phyloP scores from a whole-genome alignment of 208 protist species.

The Acanthamoeba royreba region DNA sequence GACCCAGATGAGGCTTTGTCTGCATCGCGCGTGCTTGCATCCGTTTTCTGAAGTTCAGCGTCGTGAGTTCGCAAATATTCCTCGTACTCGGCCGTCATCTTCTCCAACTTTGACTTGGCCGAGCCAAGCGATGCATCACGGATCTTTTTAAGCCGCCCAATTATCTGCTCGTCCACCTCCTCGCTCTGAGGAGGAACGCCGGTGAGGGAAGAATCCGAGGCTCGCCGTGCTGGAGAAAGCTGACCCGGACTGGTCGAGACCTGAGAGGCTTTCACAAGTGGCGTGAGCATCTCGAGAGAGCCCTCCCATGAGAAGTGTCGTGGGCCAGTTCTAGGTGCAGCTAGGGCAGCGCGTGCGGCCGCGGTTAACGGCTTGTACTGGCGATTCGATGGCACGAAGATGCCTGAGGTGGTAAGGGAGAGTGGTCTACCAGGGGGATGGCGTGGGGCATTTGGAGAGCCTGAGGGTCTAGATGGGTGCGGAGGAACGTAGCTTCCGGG shows the following conservation, averaged over 20 bases:
- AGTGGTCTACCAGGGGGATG: background rate
- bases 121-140: background rate
- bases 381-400: background rate
- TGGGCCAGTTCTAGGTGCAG: background rate
- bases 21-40: no score
- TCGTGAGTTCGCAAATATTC: background rate
- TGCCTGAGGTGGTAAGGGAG: background rate
- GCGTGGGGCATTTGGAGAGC: background rate
- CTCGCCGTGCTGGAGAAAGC: background rate
- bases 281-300: background rate
- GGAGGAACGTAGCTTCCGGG: background rate
- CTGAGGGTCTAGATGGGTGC: no score
- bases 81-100: background rate
- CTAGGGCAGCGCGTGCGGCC: no score
- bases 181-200: no score
- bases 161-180: background rate
- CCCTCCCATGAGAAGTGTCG: slow-evolving; percentile 4
- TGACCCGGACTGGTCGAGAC: background rate
- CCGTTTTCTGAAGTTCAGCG: background rate
- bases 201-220: background rate
- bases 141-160: background rate
- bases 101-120: background rate
- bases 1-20: background rate
- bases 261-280: background rate
- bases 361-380: background rate